These are phyloP conservation scores for Venturia asperata DNA, from an alignment of 2,329 filamentous ascomycete genomes.

Conservation along the genomic window DNA sequence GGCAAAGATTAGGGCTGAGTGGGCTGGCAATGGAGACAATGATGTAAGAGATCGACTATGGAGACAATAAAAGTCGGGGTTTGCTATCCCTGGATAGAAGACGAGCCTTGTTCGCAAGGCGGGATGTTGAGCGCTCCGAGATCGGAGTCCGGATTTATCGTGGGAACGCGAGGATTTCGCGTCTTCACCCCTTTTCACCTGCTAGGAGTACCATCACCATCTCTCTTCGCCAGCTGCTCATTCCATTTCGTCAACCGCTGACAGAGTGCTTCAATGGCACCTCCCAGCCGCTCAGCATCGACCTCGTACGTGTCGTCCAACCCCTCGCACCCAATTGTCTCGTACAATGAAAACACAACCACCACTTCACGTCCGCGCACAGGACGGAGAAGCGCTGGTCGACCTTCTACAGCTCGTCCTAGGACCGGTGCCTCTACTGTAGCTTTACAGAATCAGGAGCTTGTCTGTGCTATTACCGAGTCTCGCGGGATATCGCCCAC, in stretches of 20 bases:
- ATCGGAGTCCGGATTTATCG: not conserved
- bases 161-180: no score
- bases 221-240: not conserved
- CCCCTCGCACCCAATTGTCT: constrained; percentile 21
- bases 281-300: constrained; percentile 17
- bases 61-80: no score
- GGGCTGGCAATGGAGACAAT: no score
- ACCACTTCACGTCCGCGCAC: constrained; percentile 30
- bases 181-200: no score
- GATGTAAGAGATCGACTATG: no score
- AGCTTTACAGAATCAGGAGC: constrained; percentile 55
- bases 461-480: constrained; percentile 84
- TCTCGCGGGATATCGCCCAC: constrained; percentile 79
- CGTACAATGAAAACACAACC: constrained; percentile 31
- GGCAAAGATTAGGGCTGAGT: no score
- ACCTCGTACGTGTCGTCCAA: constrained; percentile 25
- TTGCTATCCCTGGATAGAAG: no score
- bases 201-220: no score
- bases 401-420: constrained; percentile 42
- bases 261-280: not conserved
- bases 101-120: not conserved
- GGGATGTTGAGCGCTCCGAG: not conserved
- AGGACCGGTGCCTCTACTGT: constrained; percentile 52
- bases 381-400: constrained; percentile 28
- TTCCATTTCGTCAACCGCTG: not conserved